phyloP scores from a whole-genome alignment of 805 yeast genomes.

The Yarrowia sp. region DNA sequence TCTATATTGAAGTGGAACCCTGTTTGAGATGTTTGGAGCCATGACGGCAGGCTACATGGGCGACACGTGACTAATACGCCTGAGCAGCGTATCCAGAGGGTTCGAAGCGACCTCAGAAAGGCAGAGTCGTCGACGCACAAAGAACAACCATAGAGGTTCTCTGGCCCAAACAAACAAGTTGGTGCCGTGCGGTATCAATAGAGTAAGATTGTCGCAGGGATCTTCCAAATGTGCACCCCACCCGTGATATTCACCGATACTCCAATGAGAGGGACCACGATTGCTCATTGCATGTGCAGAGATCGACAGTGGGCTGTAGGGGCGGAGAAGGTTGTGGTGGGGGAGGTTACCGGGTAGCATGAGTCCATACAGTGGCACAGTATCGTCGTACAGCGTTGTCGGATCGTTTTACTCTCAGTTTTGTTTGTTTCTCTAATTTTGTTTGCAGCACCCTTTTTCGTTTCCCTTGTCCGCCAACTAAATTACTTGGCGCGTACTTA shows the following conservation, averaged over 20 bases:
- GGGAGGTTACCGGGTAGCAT: too few relatives aligned
- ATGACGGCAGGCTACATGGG: not conserved
- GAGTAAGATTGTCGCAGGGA: constrained; percentile 9
- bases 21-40: not conserved
- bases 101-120: too few relatives aligned
- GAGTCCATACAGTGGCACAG: too few relatives aligned
- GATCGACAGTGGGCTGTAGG: not conserved
- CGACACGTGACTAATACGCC: not conserved
- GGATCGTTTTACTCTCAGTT: too few relatives aligned
- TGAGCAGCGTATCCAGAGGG: not conserved
- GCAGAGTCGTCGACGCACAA: too few relatives aligned
- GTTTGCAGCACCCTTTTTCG: too few relatives aligned
- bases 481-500: not conserved
- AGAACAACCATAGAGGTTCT: not conserved
- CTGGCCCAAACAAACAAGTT: not conserved
- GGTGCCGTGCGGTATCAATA: constrained; percentile 12
- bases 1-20: too few relatives aligned
- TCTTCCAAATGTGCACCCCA: constrained; percentile 4
- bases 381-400: too few relatives aligned
- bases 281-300: constrained; percentile 19
- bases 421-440: too few relatives aligned
- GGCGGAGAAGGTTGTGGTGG: not conserved
- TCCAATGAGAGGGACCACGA: not conserved
- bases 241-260: not conserved
- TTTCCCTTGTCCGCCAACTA: not conserved